phyloP scores from a whole-genome alignment of 1,139 yeast species.

The Geotrichum siamense region DNA sequence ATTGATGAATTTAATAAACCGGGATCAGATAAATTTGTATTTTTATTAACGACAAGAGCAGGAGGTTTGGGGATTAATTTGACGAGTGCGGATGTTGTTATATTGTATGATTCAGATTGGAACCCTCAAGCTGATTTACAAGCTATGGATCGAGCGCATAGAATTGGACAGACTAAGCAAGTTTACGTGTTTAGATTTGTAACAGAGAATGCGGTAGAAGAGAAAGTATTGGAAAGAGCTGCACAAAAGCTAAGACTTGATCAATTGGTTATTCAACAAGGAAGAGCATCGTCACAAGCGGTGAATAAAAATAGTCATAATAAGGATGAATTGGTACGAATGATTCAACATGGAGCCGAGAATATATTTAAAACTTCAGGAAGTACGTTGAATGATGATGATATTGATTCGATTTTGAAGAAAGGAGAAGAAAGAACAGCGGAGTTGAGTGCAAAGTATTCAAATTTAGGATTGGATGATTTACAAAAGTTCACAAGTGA shows the following conservation, averaged over 20 bases:
- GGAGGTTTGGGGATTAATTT: constrained; percentile 96
- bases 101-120: constrained; percentile 94
- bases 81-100: constrained; percentile 86
- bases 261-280: constrained; percentile 94
- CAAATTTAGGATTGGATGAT: constrained; percentile 83
- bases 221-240: constrained; percentile 90
- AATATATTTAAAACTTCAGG: constrained; percentile 53
- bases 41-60: constrained; percentile 88
- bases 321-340: constrained; percentile 81
- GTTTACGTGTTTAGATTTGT: constrained; percentile 89
- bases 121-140: constrained; percentile 98
- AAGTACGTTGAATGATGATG: constrained; percentile 46
- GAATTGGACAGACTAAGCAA: constrained; percentile 96
- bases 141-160: constrained; percentile 98
- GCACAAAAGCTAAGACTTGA: constrained; percentile 90
- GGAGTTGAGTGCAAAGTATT: constrained; percentile 67
- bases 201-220: constrained; percentile 94
- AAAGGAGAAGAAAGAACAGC: constrained; percentile 80
- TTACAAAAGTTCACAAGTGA: constrained; percentile 84
- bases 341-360: constrained; percentile 97
- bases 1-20: constrained; percentile 89
- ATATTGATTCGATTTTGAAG: constrained; percentile 70
- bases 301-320: constrained; percentile 37
- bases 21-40: constrained; percentile 74
- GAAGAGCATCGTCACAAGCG: constrained; percentile 46